Evolutionary conservation across 2,329 filamentous ascomycete genomes (phyloP).

Genomic region (Cladosporium sp.): DNA sequence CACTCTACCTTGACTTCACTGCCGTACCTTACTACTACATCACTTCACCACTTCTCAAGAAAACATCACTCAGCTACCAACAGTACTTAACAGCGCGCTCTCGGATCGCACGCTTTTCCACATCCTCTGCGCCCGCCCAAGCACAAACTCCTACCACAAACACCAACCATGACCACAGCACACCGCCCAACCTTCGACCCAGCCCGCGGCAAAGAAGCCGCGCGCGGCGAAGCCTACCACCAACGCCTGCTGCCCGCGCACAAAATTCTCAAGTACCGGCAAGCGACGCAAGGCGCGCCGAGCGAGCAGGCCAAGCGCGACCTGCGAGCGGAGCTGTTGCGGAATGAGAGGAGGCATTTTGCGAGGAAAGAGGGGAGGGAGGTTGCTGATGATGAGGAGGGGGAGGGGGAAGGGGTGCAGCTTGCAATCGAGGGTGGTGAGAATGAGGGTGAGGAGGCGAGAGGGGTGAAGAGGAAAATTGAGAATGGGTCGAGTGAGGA

Average conservation of each 20-base stretch:
- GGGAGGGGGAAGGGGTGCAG: too few species aligned
- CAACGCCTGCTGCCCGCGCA: constrained; percentile 92
- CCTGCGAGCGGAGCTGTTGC: constrained; percentile 82
- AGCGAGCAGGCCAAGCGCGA: constrained; percentile 69
- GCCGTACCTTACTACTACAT: neutral
- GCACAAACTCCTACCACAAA: neutral
- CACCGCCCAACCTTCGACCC: constrained; percentile 95
- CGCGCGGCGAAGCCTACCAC: constrained; percentile 90
- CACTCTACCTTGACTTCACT: neutral
- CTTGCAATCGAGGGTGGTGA: constrained; percentile 49
- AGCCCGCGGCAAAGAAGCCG: constrained; percentile 89
- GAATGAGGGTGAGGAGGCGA: constrained; percentile 36
- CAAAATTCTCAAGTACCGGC: constrained; percentile 83
- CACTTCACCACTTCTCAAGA: too few species aligned
- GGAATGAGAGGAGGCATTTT: constrained; percentile 82
- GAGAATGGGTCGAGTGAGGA: constrained; percentile 48
- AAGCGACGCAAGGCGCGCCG: constrained; percentile 85
- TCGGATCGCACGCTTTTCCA: too few species aligned
- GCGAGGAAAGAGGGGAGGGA: constrained; percentile 71
- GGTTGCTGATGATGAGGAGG: constrained; percentile 33
- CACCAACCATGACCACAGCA: constrained; percentile 50
- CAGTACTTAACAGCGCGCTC: neutral
- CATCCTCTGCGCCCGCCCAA: neutral
- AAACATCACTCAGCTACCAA: neutral
- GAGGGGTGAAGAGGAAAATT: constrained; percentile 15